These are phyloP conservation scores for Arbutus unedo DNA, from an alignment of 148 eudicot species.

Conservation along the genomic window DNA sequence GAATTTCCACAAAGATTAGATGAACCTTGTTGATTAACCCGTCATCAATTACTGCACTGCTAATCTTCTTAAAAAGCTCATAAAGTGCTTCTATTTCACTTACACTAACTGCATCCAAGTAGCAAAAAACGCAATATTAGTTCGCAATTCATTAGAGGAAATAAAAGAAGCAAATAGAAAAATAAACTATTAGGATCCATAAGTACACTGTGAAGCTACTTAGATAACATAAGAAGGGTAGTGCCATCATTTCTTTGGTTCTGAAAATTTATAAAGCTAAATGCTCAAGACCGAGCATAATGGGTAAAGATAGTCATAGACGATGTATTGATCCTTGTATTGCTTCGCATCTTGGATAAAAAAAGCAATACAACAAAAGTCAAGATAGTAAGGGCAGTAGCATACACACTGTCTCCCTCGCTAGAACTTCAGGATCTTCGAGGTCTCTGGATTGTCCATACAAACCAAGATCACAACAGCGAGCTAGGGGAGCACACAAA, in stretches of 20 bases:
- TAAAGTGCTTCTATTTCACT: constrained; percentile 74
- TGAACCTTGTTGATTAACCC: constrained; percentile 65
- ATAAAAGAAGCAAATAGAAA: not conserved
- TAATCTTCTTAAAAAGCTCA: constrained; percentile 65
- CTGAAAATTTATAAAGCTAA: not conserved
- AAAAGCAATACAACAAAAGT: not conserved
- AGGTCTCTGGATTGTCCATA: constrained; percentile 58
- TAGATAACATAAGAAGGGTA: not conserved
- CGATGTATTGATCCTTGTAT: not conserved
- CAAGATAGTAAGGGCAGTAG: constrained; percentile 16
- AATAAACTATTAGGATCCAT: not conserved
- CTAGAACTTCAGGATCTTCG: constrained; percentile 78
- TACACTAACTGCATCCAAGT: constrained; percentile 50
- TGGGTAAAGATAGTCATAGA: too few relatives aligned
- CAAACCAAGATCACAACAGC: constrained; percentile 72
- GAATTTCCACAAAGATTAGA: not conserved
- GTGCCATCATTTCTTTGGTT: constrained; percentile 2
- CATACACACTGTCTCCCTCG: constrained; percentile 89
- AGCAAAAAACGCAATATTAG: not conserved
- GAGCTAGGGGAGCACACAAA: constrained; percentile 57
- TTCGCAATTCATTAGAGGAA: constrained; percentile 3
- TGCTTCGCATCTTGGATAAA: not conserved
- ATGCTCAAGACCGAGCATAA: not conserved
- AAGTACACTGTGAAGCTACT: not conserved
- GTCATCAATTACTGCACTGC: constrained; percentile 69